Evolutionary conservation across 768 basidiomycete species (phyloP), one percentile per base, ranked within the genome.

Genomic region (Boletus sp.): DNA sequence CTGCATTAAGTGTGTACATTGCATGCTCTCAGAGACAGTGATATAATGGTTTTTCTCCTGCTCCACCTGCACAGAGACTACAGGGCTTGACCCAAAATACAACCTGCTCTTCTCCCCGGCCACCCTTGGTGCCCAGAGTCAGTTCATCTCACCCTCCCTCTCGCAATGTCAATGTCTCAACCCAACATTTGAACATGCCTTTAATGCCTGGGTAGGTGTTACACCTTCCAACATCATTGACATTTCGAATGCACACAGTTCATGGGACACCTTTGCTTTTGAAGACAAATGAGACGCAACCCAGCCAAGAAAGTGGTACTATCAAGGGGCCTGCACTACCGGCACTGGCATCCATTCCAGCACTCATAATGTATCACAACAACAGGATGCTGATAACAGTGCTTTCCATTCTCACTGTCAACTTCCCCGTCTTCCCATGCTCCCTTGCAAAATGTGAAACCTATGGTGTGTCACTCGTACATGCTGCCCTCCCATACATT

Each of bases 371-470:
- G 0, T 98, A 96, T 67, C 78, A 96, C 42, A 85, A 94, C 3
- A 90, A 97, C 65, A 95, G 98, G 94, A 87, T 98, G 80, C 74
- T 97, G n/a, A 83, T 98, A 79, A 98, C 97, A 0, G 71, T 88
- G 35, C 78, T 96, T 40, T 87, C 86, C 21, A 98, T 99, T 56
- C 83, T 98, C 13, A 96, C 96, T 0, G 96, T 98, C 47, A 96
- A 99, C 69, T 99, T 99, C 63, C 84, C 83, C 0, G 82, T 95
- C 25, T 99, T 98, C 64, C 97, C 97, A 0, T 82, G 97, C 17
- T 72, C 72, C 11, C 78, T 96, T 40, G 96, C 86, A 3, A 99
- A 98, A 67, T 95, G 93, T 63, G 96, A 98, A 72, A 87, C 89
- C 0, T 98, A 83, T 72, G 96, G 97, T 0, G 90, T 92, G 1